Evolutionary conservation across 73 alveolate genomes (phyloP).

Genomic region (Tetrahymena elliotti): DNA sequence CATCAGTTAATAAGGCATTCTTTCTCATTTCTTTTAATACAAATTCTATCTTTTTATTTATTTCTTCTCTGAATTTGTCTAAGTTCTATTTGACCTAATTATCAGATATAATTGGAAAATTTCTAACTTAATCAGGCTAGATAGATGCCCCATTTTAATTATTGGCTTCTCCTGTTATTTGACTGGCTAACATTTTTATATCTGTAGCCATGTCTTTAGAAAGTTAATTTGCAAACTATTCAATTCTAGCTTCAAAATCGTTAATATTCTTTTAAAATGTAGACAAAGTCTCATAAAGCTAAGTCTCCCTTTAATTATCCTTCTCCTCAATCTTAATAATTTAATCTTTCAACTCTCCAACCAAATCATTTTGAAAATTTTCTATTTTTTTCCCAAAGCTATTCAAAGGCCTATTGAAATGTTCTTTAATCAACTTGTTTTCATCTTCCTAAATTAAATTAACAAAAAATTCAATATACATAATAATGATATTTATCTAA

Average conservation of each 20-base stretch:
- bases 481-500: background rate
- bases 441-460: background rate
- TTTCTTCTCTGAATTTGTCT: background rate
- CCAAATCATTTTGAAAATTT: background rate
- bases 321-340: background rate
- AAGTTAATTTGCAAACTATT: background rate
- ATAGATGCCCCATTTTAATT: background rate
- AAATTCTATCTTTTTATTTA: background rate
- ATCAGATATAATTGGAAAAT: background rate
- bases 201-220: background rate
- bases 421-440: background rate
- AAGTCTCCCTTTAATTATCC: background rate
- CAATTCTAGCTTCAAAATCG: background rate
- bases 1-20: background rate
- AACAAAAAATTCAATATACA: background rate
- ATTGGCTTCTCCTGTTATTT: background rate
- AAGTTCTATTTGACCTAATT: background rate
- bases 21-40: background rate
- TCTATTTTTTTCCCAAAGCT: background rate
- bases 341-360: background rate
- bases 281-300: background rate
- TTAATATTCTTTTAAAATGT: background rate
- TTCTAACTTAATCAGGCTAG: background rate
- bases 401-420: background rate
- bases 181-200: background rate